A percentile compares a stretch with the other conserved stretches of the same genome.
These are phyloP conservation scores for Inosperma sp. DNA, from an alignment of 768 basidiomycete species.

Conservation along the genomic window DNA sequence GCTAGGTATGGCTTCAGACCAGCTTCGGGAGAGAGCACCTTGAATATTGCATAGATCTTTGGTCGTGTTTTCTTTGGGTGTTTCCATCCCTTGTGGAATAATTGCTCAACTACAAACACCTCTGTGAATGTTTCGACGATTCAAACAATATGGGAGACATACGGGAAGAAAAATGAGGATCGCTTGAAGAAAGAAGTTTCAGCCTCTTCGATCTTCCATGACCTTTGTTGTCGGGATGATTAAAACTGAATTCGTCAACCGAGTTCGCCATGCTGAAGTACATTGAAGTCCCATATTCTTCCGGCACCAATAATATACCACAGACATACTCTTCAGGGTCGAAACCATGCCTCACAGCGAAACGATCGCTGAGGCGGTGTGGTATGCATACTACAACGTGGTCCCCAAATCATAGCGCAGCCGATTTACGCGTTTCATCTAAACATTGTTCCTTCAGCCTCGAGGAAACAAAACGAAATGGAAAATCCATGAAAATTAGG, in stretches of 20 bases:
- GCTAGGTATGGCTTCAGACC: conserved; percentile 41
- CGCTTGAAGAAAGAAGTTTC: conserved; percentile 26
- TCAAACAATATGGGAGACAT: too few relatives aligned
- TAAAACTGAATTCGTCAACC: conserved; percentile 40
- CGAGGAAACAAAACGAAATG: too few relatives aligned
- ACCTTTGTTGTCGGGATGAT: conserved; percentile 39
- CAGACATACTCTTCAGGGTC: too few relatives aligned
- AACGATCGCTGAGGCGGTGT: too few relatives aligned
- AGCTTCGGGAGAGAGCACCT: conserved; percentile 43
- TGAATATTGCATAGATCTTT: conserved; percentile 46
- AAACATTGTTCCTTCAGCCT: too few relatives aligned
- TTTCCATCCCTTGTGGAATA: conserved; percentile 52
- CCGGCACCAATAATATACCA: conserved; percentile 10
- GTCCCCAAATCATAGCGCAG: too few relatives aligned
- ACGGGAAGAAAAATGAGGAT: conserved; percentile 1
- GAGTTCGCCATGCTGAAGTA: conserved; percentile 20
- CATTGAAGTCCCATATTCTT: conserved; percentile 9
- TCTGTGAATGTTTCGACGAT: not conserved
- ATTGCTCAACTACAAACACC: conserved; percentile 39
- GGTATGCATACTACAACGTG: too few relatives aligned
- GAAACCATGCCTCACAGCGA: too few relatives aligned
- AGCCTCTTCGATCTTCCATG: conserved; percentile 41
- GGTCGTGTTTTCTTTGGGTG: conserved; percentile 51
- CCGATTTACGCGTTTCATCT: too few relatives aligned
- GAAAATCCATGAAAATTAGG: too few relatives aligned